These are phyloP conservation scores for Pseudogymnoascus sp. DNA, from an alignment of 2,329 filamentous ascomycete species.

Conservation along the genomic window DNA sequence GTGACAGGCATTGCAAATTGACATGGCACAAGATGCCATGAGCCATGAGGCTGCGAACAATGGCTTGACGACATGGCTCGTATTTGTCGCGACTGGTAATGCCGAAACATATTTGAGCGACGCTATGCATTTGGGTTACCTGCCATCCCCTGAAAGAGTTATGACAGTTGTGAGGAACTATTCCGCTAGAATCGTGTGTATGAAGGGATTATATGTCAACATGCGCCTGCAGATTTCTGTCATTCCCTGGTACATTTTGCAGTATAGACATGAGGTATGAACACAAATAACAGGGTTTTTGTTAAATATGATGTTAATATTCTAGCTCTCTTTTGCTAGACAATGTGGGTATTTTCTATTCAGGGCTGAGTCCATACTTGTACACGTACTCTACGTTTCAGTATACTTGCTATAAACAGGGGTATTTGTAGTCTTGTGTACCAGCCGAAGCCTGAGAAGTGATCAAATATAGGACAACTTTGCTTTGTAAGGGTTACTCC, in stretches of 20 bases:
- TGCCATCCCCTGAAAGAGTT: not conserved
- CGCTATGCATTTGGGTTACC: not conserved
- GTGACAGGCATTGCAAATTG: not conserved
- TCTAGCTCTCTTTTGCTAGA: not conserved
- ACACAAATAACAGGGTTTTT: not conserved
- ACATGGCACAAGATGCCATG: not conserved
- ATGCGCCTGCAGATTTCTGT: not conserved
- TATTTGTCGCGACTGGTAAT: not conserved
- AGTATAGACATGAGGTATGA: not conserved
- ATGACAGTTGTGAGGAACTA: not conserved
- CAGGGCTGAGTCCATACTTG: not conserved
- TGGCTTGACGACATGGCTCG: not conserved
- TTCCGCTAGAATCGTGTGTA: not conserved
- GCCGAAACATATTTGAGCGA: not conserved
- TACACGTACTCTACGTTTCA: not conserved
- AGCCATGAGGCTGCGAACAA: not conserved
- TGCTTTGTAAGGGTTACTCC: not conserved
- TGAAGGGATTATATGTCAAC: not conserved
- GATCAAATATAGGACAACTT: not conserved
- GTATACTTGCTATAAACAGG: not conserved
- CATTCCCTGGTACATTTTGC: not conserved
- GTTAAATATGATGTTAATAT: not conserved
- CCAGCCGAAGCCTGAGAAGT: too few relatives aligned
- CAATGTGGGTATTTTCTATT: not conserved
- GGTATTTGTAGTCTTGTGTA: not conserved